Evolutionary conservation across 441 rosid species (phyloP).

Genomic region (Heliophila coronopifolia): DNA sequence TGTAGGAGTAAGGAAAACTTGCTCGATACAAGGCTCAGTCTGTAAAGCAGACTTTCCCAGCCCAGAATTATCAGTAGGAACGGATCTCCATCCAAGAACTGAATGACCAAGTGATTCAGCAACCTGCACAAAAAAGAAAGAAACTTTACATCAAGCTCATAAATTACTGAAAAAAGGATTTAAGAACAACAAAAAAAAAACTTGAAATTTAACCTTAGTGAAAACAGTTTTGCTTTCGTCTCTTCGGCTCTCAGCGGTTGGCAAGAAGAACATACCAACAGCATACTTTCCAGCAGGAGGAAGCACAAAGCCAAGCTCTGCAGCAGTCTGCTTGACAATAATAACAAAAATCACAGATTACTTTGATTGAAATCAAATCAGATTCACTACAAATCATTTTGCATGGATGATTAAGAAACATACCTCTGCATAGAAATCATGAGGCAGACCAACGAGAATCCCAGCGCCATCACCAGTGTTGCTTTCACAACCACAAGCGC

Average conservation of each 20-base stretch:
- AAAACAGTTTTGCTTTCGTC: conserved; percentile 83
- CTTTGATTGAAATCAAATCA: background rate
- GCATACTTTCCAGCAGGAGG: conserved; percentile 86
- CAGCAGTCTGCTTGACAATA: conserved; percentile 43
- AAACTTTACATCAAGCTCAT: background rate
- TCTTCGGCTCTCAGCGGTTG: conserved; percentile 66
- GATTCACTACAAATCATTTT: background rate
- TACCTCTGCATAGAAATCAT: conserved; percentile 71
- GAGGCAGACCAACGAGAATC: conserved; percentile 91
- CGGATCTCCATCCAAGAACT: conserved; percentile 92
- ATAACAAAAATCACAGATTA: background rate
- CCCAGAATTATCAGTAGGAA: conserved; percentile 84
- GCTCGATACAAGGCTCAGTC: conserved; percentile 94
- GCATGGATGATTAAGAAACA: conserved; percentile 9
- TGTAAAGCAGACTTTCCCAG: conserved; percentile 81
- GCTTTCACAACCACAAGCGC: conserved; percentile 97
- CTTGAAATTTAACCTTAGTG: conserved; percentile 92
- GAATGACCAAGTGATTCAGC: conserved; percentile 96
- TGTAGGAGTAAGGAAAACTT: conserved; percentile 81
- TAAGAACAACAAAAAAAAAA: no score
- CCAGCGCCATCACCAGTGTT: conserved; percentile 99
- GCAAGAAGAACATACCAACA: conserved; percentile 96
- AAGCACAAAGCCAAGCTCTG: conserved; percentile 68
- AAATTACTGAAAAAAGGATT: background rate
- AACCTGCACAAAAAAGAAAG: conserved; percentile 40